Conservation (phyloP, 1,139 yeast genomes). For the Taphrina communis region DNA sequence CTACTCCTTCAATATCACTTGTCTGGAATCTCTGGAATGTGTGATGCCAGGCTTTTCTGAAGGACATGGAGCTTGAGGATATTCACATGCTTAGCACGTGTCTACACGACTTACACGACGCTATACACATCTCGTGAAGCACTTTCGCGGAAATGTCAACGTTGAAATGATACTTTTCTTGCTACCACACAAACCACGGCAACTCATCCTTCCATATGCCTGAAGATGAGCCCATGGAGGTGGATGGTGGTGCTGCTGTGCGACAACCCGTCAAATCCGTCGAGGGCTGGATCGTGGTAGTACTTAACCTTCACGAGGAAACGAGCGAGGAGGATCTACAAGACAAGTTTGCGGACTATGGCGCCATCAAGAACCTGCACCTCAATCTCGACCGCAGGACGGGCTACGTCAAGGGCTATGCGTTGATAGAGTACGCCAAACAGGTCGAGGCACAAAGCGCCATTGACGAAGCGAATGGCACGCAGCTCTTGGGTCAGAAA, state of each 20-base stretch:
- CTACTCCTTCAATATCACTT: too few relatives aligned
- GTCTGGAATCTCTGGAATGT: too few relatives aligned
- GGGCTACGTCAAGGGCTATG: conserved; percentile 58
- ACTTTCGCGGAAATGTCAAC: too few relatives aligned
- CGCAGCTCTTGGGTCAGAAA: conserved; percentile 51
- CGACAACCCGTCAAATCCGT: conserved; percentile 45
- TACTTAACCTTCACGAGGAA: conserved; percentile 57
- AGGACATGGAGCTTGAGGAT: too few relatives aligned
- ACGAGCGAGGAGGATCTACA: conserved; percentile 57
- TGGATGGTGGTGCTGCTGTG: conserved; percentile 4
- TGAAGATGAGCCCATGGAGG: conserved; percentile 31
- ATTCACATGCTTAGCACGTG: too few relatives aligned
- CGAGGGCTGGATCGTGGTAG: conserved; percentile 57
- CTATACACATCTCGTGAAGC: background rate
- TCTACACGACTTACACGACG: too few relatives aligned
- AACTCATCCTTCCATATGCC: background rate
- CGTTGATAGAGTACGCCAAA: conserved; percentile 53
- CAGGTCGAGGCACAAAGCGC: conserved; percentile 53
- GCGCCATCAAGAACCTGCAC: conserved; percentile 54
- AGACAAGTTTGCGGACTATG: conserved; percentile 56
- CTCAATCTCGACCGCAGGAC: conserved; percentile 57
- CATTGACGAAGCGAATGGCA: conserved; percentile 50
- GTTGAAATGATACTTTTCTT: too few relatives aligned
- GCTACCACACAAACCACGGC: too few relatives aligned
- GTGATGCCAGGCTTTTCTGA: too few relatives aligned